These are phyloP conservation scores for Aureobasidium sp. DNA, from an alignment of 2,329 filamentous ascomycete species.

Conservation along the genomic window DNA sequence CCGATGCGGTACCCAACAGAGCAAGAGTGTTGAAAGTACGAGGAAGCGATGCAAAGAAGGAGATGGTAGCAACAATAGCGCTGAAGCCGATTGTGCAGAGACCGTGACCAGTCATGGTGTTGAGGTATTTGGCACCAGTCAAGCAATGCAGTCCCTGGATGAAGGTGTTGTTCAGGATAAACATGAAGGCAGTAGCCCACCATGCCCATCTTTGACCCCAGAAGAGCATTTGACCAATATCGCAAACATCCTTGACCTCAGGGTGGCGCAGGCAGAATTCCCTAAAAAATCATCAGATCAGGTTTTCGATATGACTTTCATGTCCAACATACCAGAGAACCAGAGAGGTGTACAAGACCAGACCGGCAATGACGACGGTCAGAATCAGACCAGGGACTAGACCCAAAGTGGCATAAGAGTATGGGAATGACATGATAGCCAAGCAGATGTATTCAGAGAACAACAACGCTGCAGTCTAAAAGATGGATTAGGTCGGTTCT, in stretches of 20 bases:
- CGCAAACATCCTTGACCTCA: slow-evolving; percentile 85
- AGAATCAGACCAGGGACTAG: slow-evolving; percentile 80
- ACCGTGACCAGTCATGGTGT: slow-evolving; percentile 69
- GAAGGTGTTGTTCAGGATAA: slow-evolving; percentile 88
- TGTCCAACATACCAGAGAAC: slow-evolving; percentile 46
- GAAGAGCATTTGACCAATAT: slow-evolving; percentile 92
- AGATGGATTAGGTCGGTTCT: slow-evolving; percentile 6
- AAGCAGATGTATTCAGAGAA: slow-evolving; percentile 96
- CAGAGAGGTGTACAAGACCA: slow-evolving; percentile 78
- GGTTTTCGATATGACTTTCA: not conserved
- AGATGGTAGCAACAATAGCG: slow-evolving; percentile 64
- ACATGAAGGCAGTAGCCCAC: slow-evolving; percentile 70
- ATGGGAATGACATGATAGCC: slow-evolving; percentile 91
- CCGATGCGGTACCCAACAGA: slow-evolving; percentile 69
- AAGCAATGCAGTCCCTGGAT: slow-evolving; percentile 81
- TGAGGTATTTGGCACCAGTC: slow-evolving; percentile 77
- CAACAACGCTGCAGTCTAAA: slow-evolving; percentile 71
- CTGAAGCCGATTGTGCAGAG: slow-evolving; percentile 76
- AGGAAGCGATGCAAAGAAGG: slow-evolving; percentile 71
- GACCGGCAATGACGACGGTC: slow-evolving; percentile 65
- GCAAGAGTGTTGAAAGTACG: slow-evolving; percentile 76
- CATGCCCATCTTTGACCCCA: slow-evolving; percentile 70
- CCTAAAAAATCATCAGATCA: slow-evolving; percentile 38
- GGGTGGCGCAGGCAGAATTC: slow-evolving; percentile 86
- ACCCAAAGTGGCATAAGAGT: slow-evolving; percentile 81